Base-by-base conservation (phyloP, 305 asterid genomes). In the Petunia hybrid region DNA sequence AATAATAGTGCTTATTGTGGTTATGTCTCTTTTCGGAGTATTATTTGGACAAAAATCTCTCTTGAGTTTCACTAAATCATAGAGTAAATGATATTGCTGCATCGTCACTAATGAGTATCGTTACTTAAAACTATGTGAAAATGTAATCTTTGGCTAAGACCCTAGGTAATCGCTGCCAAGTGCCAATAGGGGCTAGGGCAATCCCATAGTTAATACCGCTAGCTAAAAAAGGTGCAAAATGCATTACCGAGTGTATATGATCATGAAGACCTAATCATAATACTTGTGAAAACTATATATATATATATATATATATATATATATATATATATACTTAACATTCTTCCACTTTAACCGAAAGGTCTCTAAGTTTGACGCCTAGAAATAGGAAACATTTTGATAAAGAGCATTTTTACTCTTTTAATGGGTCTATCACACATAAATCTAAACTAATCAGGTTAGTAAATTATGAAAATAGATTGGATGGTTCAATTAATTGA, bases 231-330 rank as follows among this genome's bases (percentile, higher is more conserved):
- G 1, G 41, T 60, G 66, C 12, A 60, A 31, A 60, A 16, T 60
- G 66, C 66, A 60, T 60, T 60, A 60, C 4, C 31, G 40, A 60
- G 3, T 6, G 10, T 16, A 60, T 16, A 16, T 22, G 62, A 1
- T 14, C 16, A 70, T 46, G 46, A 70, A 45, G 77, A 70, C 77
- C 31, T 45, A 10, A 70, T 70, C 77, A 70, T 70, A 45, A 70
- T 45, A 70, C 60, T 4, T 46, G 42, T 46, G 61, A 31, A 71
- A 71, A 31, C 39, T 31, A 41, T 22, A 45, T 41, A 70, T 46
- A n/a, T 31, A 6, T 12, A 22, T 70, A 10, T 22, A 22, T 70
- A 45, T 41, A 46, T n/a, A n/a, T n/a, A n/a, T n/a, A n/a, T n/a
- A n/a, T n/a, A n/a, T n/a, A n/a, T n/a, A n/a, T n/a, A n/a, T n/a